Evolutionary conservation across 345 rosid species (phyloP).

Genomic region (Acer yangbiense): DNA sequence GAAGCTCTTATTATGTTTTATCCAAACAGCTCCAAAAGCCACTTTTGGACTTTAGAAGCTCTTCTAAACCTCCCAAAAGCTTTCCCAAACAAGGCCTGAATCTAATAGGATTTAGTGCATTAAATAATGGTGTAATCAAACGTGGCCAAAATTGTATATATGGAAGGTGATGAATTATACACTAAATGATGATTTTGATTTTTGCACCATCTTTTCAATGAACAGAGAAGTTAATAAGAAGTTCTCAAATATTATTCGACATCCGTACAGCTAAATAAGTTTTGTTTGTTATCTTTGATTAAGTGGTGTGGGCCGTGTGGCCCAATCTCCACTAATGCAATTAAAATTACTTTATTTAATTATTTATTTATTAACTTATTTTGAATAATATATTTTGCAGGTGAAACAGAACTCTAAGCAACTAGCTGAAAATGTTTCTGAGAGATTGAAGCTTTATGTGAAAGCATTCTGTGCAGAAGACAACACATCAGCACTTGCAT

Average conservation of each 20-base stretch:
- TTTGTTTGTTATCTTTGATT: not conserved
- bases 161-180: no score
- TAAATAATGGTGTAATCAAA: no score
- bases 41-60: no score
- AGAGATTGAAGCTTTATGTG: conserved; percentile 62
- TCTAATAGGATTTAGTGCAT: no score
- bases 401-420: conserved; percentile 53
- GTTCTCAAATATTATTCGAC: not conserved
- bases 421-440: conserved; percentile 54
- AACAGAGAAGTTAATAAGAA: not conserved
- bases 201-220: not conserved
- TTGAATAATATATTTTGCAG: conserved; percentile 35
- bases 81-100: no score
- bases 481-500: conserved; percentile 43
- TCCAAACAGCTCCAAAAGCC: no score
- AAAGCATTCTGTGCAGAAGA: conserved; percentile 64
- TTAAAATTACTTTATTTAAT: not conserved
- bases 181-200: no score
- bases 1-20: no score
- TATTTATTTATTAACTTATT: not conserved
- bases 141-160: no score
- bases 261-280: not conserved
- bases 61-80: no score
- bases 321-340: not conserved
- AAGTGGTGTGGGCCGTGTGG: not conserved